Evolutionary conservation across 139 green algal species (phyloP).

Genomic region (Volvox reticuliferus): DNA sequence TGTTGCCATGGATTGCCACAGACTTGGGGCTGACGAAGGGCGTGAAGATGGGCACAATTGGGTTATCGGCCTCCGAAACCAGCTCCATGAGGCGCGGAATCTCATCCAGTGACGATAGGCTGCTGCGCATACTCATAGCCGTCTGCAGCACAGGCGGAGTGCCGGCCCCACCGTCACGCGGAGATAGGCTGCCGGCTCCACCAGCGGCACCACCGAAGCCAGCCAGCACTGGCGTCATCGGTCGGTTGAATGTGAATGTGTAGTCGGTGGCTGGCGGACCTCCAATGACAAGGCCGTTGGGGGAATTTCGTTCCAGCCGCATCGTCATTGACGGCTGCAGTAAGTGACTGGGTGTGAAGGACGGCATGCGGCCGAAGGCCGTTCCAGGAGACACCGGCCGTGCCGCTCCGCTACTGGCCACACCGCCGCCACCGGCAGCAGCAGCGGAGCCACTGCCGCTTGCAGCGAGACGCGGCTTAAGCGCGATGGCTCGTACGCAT

Average conservation of each 20-base stretch:
- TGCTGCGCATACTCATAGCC: conserved; percentile 19
- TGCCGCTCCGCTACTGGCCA: background rate
- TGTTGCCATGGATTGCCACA: conserved; percentile 20
- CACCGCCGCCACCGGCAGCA: too few relatives aligned
- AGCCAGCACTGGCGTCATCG: background rate
- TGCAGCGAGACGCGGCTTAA: background rate
- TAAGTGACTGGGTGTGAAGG: conserved; percentile 30
- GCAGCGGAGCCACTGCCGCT: too few relatives aligned
- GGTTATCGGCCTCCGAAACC: conserved; percentile 37
- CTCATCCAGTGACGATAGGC: conserved; percentile 28
- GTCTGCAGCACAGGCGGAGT: conserved; percentile 14
- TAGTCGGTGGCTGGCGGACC: background rate
- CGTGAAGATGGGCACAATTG: conserved; percentile 48
- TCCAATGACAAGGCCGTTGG: conserved; percentile 11
- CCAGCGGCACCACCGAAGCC: background rate
- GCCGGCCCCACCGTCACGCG: background rate
- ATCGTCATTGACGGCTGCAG: conserved; percentile 49
- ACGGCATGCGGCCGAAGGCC: conserved; percentile 8
- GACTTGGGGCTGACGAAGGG: conserved; percentile 28
- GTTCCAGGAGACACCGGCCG: background rate
- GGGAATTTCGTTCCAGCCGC: conserved; percentile 31
- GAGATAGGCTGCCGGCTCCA: background rate
- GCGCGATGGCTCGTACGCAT: conserved; percentile 28
- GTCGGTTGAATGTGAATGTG: conserved; percentile 1
- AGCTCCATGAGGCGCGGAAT: conserved; percentile 45